Conservation (phyloP, 371 early-diverging fungal species). For the Mucor racemosus region DNA sequence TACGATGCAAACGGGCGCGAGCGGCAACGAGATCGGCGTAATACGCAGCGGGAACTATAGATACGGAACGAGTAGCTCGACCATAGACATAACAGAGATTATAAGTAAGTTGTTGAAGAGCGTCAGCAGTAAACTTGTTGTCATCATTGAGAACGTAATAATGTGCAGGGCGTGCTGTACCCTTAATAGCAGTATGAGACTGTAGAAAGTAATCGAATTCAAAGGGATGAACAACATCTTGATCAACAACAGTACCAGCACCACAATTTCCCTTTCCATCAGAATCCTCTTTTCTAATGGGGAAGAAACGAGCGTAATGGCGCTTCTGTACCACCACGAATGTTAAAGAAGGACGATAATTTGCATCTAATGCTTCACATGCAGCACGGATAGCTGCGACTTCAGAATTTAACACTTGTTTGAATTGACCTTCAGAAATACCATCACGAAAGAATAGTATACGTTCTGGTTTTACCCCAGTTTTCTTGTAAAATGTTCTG, state of each 20-base stretch:
- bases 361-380: slow-evolving; percentile 66
- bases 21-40: slow-evolving; percentile 91
- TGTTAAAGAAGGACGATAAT: slow-evolving; percentile 85
- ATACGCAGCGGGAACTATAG: slow-evolving; percentile 86
- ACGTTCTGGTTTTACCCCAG: slow-evolving; percentile 77
- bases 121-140: slow-evolving; percentile 76
- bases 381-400: slow-evolving; percentile 80
- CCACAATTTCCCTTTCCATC: slow-evolving; percentile 48
- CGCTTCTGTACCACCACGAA: slow-evolving; percentile 96
- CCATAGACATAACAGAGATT: slow-evolving; percentile 89
- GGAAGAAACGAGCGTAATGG: slow-evolving; percentile 95
- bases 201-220: slow-evolving; percentile 91
- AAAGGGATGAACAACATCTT: slow-evolving; percentile 79
- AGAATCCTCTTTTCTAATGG: slow-evolving; percentile 60
- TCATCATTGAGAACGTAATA: slow-evolving; percentile 91
- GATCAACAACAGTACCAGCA: slow-evolving; percentile 95
- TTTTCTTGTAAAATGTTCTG: slow-evolving; percentile 76
- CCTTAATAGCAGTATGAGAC: slow-evolving; percentile 90
- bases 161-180: slow-evolving; percentile 89
- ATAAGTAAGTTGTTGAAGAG: slow-evolving; percentile 88
- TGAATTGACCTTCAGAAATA: slow-evolving; percentile 93
- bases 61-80: slow-evolving; percentile 80
- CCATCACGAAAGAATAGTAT: slow-evolving; percentile 96
- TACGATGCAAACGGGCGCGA: slow-evolving; percentile 80
- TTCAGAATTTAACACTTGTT: slow-evolving; percentile 78